Evolutionary conservation across 768 basidiomycete species (phyloP).

Genomic region (Lentinula boryana): DNA sequence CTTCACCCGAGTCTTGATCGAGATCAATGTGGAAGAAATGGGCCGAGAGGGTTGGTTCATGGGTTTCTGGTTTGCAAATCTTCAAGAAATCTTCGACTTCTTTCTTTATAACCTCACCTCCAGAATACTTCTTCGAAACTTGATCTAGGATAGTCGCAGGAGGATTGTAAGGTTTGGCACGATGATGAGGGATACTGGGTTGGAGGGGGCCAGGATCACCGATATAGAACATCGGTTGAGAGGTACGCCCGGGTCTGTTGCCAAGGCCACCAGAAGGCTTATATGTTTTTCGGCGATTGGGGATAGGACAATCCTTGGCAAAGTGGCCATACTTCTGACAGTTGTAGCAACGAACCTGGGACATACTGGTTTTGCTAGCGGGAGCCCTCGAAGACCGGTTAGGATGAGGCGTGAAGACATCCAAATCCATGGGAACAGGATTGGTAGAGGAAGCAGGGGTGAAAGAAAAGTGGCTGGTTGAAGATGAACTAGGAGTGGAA

Average conservation of each 20-base stretch:
- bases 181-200: no score
- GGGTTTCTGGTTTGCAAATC: not conserved
- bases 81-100: no score
- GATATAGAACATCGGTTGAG: not conserved
- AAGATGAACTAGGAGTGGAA: no score
- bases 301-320: conserved; percentile 6
- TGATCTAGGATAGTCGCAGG: no score
- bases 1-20: no score
- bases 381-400: no score
- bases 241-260: not conserved
- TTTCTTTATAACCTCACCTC: no score
- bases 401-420: not conserved
- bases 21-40: no score
- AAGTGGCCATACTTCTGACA: conserved; percentile 10
- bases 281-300: not conserved
- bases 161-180: no score
- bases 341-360: conserved; percentile 8
- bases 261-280: no score
- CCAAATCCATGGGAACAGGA: conserved; percentile 7
- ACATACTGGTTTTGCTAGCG: not conserved
- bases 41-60: not conserved
- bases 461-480: not conserved
- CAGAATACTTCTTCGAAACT: no score
- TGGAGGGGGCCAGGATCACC: not conserved
- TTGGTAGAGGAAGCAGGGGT: not conserved